Conservation (phyloP, 257 asterid genomes). For the Solanum sejunctum region DNA sequence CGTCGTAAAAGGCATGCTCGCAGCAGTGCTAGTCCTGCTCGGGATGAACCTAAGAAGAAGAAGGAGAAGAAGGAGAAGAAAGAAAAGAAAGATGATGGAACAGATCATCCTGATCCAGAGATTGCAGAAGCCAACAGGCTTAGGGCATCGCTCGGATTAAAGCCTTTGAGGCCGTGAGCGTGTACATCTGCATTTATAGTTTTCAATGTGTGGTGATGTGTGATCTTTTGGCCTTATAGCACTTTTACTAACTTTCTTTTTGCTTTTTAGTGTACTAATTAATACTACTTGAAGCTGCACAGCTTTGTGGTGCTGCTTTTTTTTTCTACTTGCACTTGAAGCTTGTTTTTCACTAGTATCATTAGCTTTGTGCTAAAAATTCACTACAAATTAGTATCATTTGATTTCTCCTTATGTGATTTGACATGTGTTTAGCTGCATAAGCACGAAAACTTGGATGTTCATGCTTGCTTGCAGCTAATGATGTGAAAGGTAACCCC, state of each 20-base stretch:
- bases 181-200: not conserved
- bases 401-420: not conserved
- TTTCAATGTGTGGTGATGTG: not conserved
- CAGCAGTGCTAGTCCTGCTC: conserved; percentile 47
- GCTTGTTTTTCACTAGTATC: not conserved
- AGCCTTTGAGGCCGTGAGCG: conserved; percentile 46
- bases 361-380: not conserved
- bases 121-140: conserved; percentile 81
- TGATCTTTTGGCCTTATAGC: not conserved
- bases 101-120: conserved; percentile 98
- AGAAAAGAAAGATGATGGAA: conserved; percentile 71
- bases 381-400: not conserved
- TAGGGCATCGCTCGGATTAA: conserved; percentile 76
- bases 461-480: not conserved
- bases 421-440: not conserved
- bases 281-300: not conserved
- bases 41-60: conserved; percentile 62
- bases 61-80: conserved; percentile 70
- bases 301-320: not conserved
- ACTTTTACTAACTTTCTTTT: not conserved
- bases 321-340: not conserved
- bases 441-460: not conserved
- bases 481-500: not conserved
- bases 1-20: conserved; percentile 53
- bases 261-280: not conserved